Conservation (phyloP, 2,329 filamentous ascomycete species). For the Alternaria postmessia region DNA sequence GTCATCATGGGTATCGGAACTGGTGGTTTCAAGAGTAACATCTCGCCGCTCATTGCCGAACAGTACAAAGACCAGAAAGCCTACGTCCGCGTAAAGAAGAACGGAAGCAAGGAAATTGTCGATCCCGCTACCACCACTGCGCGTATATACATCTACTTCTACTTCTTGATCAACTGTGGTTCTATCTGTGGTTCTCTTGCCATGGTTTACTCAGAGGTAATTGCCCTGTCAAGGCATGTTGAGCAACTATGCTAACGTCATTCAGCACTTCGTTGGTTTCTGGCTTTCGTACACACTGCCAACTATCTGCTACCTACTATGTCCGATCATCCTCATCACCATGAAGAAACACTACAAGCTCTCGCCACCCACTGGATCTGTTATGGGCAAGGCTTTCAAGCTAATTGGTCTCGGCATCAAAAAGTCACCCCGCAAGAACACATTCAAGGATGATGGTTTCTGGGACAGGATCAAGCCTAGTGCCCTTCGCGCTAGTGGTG, state of each 20-base stretch:
- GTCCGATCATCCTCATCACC: conserved; percentile 64
- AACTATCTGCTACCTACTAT: conserved; percentile 68
- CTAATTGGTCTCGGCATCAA: conserved; percentile 62
- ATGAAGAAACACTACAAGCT: conserved; percentile 72
- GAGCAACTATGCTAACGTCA: neutral
- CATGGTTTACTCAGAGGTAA: conserved; percentile 46
- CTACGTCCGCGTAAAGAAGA: conserved; percentile 40
- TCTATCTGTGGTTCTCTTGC: conserved; percentile 46
- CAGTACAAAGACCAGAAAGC: conserved; percentile 56
- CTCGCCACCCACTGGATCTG: conserved; percentile 73
- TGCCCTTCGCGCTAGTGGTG: conserved; percentile 42
- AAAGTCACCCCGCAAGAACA: conserved; percentile 30
- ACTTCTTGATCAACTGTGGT: conserved; percentile 50
- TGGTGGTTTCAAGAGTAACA: conserved; percentile 74
- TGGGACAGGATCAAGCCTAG: conserved; percentile 72
- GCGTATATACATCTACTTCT: conserved; percentile 62
- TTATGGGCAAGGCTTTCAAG: conserved; percentile 71
- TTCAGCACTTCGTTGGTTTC: conserved; percentile 60
- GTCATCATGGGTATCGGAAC: conserved; percentile 72
- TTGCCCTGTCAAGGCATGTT: neutral
- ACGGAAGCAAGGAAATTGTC: conserved; percentile 66
- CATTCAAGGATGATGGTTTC: conserved; percentile 50
- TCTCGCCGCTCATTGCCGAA: conserved; percentile 65
- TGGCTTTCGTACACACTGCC: conserved; percentile 75
- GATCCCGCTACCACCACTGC: conserved; percentile 73